Evolutionary conservation across 441 rosid species (phyloP).

Genomic region (Capsella rubella): DNA sequence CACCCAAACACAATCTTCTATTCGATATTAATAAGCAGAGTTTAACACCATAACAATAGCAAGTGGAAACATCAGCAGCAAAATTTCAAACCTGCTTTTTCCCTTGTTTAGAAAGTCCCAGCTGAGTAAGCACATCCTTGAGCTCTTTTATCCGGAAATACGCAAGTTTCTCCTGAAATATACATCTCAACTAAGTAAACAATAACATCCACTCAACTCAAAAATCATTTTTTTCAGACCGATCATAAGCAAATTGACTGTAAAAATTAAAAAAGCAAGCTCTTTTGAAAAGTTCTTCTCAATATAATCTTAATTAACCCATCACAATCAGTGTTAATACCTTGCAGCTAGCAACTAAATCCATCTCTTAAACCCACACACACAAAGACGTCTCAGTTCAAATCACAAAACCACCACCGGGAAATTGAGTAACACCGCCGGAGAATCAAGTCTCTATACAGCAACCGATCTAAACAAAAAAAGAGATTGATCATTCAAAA

Average conservation of each 20-base stretch:
- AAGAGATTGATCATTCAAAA: slow-evolving; percentile 30
- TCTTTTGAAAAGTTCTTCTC: slow-evolving; percentile 3
- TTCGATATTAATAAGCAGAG: background rate
- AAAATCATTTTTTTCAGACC: background rate
- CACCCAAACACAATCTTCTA: slow-evolving; percentile 5
- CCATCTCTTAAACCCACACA: slow-evolving; percentile 55
- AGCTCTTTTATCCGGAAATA: slow-evolving; percentile 95
- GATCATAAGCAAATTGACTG: background rate
- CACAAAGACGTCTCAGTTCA: slow-evolving; percentile 32
- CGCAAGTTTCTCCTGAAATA: slow-evolving; percentile 71
- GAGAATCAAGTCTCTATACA: slow-evolving; percentile 36
- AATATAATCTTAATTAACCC: background rate
- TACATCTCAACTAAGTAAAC: no score
- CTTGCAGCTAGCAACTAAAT: slow-evolving; percentile 81
- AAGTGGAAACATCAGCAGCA: background rate
- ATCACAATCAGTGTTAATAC: slow-evolving; percentile 45
- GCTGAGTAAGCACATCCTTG: slow-evolving; percentile 84
- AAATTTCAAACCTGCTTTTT: slow-evolving; percentile 77
- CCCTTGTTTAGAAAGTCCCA: slow-evolving; percentile 96
- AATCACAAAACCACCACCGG: slow-evolving; percentile 40
- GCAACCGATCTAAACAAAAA: slow-evolving; percentile 51
- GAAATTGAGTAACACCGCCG: slow-evolving; percentile 38
- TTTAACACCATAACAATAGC: background rate
- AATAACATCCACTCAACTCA: no score
- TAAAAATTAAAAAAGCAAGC: background rate